Conservation (phyloP, 148 eudicot species). For the Rhododendron molle region DNA sequence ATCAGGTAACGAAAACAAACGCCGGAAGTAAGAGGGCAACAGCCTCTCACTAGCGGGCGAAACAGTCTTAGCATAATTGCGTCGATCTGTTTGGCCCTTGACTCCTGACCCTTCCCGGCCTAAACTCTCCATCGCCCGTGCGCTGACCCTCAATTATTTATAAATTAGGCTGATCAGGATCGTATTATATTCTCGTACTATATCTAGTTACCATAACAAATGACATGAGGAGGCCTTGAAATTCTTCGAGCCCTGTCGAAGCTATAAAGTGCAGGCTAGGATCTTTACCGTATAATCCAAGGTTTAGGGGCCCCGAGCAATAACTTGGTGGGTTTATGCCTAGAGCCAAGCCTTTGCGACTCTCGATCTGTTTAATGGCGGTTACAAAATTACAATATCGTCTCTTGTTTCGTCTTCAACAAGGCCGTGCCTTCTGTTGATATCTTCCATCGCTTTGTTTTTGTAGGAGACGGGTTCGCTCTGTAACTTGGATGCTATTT, state of each 20-base stretch:
- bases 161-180: too few species aligned
- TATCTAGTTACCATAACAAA: too few species aligned
- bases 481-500: background rate
- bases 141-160: background rate
- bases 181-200: too few species aligned
- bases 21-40: background rate
- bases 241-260: background rate
- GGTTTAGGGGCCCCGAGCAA: background rate
- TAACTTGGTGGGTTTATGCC: background rate
- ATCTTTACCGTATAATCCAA: background rate
- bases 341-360: background rate
- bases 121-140: background rate
- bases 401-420: background rate
- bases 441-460: background rate
- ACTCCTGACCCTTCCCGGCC: background rate
- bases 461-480: background rate
- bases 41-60: background rate
- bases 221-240: too few species aligned
- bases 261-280: background rate
- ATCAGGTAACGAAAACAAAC: background rate
- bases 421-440: background rate
- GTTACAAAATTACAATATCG: background rate
- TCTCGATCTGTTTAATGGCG: background rate
- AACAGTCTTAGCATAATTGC: background rate
- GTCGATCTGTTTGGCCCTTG: background rate